Evolutionary conservation across 176 grass and related monocot genomes (phyloP).

Genomic region (Microstegium vimineum): DNA sequence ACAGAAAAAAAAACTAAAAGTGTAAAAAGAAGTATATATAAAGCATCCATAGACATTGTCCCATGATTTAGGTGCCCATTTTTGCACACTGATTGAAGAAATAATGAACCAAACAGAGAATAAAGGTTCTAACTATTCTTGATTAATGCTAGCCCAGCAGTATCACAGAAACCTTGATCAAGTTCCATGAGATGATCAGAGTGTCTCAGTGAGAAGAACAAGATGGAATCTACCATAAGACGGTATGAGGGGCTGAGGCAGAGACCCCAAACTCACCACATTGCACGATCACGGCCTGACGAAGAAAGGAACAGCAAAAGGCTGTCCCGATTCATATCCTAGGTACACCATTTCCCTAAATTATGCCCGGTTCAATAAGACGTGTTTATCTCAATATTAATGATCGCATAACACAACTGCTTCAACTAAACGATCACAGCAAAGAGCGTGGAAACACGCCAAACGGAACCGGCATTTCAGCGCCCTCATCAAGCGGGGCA

Average conservation of each 20-base stretch:
- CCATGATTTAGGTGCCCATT: not conserved
- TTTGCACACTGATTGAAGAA: slow-evolving; percentile 4
- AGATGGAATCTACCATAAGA: not conserved
- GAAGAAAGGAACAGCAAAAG: not conserved
- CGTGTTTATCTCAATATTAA: not conserved
- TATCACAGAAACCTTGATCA: not conserved
- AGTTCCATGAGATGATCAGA: not conserved
- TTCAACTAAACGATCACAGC: not conserved
- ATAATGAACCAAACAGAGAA: not conserved
- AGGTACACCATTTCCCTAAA: not conserved
- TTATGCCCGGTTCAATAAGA: not conserved
- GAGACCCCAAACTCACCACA: slow-evolving; percentile 3
- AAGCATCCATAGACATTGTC: not conserved
- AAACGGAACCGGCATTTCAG: not conserved
- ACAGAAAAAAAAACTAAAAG: not conserved
- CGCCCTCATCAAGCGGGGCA: not conserved
- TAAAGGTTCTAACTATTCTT: not conserved
- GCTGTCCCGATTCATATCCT: not conserved
- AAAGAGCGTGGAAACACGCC: not conserved
- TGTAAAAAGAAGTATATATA: not conserved
- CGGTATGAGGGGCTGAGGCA: not conserved
- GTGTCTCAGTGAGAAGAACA: not conserved
- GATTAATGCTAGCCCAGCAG: not conserved
- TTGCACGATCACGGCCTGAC: not conserved
- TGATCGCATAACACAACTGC: not conserved